Evolutionary conservation across 768 basidiomycete genomes (phyloP).

Genomic region (Psilocybe cyanescens): DNA sequence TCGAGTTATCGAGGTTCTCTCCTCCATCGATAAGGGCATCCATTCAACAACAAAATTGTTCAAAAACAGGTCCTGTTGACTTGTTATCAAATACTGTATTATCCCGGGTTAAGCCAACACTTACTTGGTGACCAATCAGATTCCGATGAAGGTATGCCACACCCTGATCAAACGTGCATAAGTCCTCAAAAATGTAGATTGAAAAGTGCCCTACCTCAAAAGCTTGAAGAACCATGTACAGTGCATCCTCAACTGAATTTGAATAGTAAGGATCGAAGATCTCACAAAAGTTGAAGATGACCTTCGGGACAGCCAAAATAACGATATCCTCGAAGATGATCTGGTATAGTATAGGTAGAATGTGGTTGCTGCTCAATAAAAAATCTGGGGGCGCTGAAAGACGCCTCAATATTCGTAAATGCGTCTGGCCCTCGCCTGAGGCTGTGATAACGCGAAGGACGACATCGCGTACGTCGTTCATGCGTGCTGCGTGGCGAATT

Average conservation of each 20-base stretch:
- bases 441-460: conserved; percentile 1
- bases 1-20: neutral
- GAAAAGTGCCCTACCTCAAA: conserved; percentile 8
- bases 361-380: conserved; percentile 7
- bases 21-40: conserved; percentile 2
- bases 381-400: neutral
- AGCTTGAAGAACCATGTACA: conserved; percentile 15
- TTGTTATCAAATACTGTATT: neutral
- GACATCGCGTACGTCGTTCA: conserved; percentile 3
- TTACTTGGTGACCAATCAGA: conserved; percentile 9
- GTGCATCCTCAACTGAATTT: conserved; percentile 10
- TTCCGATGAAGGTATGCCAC: conserved; percentile 6
- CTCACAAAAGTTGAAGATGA: neutral
- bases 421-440: neutral
- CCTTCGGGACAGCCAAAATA: neutral
- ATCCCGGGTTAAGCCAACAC: neutral
- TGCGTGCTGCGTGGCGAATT: conserved; percentile 1
- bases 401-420: neutral
- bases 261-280: neutral
- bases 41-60: conserved; percentile 14
- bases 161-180: neutral
- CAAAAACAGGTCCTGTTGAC: conserved; percentile 13
- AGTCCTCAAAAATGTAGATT: too few relatives aligned
- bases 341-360: conserved; percentile 4
- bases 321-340: conserved; percentile 6